Conservation (phyloP, 2,329 filamentous ascomycete species). For the Davidsoniella neocaledoniae region DNA sequence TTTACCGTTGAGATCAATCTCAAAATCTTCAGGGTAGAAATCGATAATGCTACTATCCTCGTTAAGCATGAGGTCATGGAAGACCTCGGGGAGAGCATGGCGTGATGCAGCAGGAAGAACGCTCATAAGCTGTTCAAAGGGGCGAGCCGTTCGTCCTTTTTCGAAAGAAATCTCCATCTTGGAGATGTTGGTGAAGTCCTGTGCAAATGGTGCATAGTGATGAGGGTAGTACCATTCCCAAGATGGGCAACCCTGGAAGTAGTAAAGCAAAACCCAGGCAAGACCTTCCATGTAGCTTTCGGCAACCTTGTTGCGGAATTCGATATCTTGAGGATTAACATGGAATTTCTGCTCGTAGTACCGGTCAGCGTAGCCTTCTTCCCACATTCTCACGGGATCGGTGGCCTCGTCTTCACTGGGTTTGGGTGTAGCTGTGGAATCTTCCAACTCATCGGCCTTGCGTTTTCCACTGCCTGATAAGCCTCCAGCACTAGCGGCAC, state of each 20-base stretch:
- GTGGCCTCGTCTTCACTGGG: slow-evolving; percentile 48
- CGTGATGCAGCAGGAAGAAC: slow-evolving; percentile 87
- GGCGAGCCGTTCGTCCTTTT: slow-evolving; percentile 70
- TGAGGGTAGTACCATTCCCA: slow-evolving; percentile 99
- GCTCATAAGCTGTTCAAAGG: slow-evolving; percentile 97
- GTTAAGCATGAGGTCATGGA: slow-evolving; percentile 80
- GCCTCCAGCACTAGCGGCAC: neutral
- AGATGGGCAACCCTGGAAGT: slow-evolving; percentile 93
- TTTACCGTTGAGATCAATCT: slow-evolving; percentile 88
- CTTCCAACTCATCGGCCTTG: slow-evolving; percentile 55
- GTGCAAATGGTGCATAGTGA: slow-evolving; percentile 93
- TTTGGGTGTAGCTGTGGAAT: slow-evolving; percentile 21
- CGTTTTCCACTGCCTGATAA: slow-evolving; percentile 35
- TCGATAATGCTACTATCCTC: slow-evolving; percentile 85
- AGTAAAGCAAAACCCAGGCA: slow-evolving; percentile 89
- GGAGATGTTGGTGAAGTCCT: slow-evolving; percentile 73
- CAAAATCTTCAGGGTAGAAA: slow-evolving; percentile 92
- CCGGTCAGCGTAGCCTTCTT: slow-evolving; percentile 82
- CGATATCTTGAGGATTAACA: slow-evolving; percentile 61
- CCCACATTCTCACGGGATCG: slow-evolving; percentile 83
- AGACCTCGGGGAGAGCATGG: slow-evolving; percentile 73
- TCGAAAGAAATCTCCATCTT: slow-evolving; percentile 69
- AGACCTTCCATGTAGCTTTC: slow-evolving; percentile 87
- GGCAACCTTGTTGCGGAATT: slow-evolving; percentile 78
- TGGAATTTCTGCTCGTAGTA: slow-evolving; percentile 97